Conservation (phyloP, 768 basidiomycete genomes). For the Suillus ampliporus region DNA sequence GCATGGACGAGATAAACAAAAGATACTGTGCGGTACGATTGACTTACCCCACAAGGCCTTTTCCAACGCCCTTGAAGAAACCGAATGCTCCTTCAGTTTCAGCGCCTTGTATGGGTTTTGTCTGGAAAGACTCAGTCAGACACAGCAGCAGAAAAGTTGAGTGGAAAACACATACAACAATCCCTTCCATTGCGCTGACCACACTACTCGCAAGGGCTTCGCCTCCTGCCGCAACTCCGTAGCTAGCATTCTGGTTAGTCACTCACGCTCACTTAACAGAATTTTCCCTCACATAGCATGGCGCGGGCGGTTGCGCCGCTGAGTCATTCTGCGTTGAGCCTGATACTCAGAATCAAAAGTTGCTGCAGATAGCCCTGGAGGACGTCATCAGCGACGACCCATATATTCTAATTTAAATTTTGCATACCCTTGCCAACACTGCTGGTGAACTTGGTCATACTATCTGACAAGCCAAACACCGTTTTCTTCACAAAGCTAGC, state of each 20-base stretch:
- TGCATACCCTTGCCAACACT: constrained; percentile 90
- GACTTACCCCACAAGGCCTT: constrained; percentile 88
- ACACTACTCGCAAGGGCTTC: constrained; percentile 94
- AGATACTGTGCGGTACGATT: constrained; percentile 5
- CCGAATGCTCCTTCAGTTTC: constrained; percentile 93
- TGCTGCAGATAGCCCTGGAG: constrained; percentile 88
- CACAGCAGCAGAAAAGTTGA: constrained; percentile 7
- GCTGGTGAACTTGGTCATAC: constrained; percentile 97
- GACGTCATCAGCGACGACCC: constrained; percentile 2
- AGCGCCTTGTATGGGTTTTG: constrained; percentile 97
- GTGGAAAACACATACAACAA: constrained; percentile 63
- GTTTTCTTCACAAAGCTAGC: constrained; percentile 99
- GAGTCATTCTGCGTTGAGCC: constrained; percentile 82
- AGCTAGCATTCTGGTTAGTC: constrained; percentile 49
- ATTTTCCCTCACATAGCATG: constrained; percentile 80
- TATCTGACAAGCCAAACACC: constrained; percentile 94
- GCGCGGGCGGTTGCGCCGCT: constrained; percentile 91
- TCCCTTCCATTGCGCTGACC: constrained; percentile 94
- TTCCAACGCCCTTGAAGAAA: constrained; percentile 98
- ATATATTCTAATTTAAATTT: background rate
- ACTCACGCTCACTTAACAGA: background rate
- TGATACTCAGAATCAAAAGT: constrained; percentile 98
- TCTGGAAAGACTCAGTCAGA: constrained; percentile 48
- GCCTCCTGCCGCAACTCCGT: constrained; percentile 95
- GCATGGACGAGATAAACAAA: constrained; percentile 4